Conservation (phyloP, 768 basidiomycete species). For the Paxillus rubicundulus region DNA sequence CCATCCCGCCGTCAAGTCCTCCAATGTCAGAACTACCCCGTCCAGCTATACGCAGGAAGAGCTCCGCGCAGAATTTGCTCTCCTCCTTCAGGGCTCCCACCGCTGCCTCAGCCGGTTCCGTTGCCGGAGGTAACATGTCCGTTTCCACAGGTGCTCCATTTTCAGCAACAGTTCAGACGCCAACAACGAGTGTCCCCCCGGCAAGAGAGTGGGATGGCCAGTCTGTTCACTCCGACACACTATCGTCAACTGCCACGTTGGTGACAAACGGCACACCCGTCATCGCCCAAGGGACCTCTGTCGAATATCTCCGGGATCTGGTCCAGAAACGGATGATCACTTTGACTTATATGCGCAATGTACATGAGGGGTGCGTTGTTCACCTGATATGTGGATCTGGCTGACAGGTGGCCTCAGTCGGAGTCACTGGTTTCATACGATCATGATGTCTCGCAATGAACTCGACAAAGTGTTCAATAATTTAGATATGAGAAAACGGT, state of each 20-base stretch:
- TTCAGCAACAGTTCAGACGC: conserved; percentile 33
- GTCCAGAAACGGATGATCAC: conserved; percentile 84
- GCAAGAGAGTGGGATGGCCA: conserved; percentile 73
- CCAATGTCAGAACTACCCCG: conserved; percentile 36
- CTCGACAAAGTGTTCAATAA: conserved; percentile 76
- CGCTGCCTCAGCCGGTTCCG: conserved; percentile 15
- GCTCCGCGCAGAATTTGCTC: conserved; percentile 80
- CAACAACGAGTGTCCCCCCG: conserved; percentile 38
- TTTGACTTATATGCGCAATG: conserved; percentile 78
- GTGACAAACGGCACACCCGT: conserved; percentile 33
- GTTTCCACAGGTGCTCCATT: conserved; percentile 39
- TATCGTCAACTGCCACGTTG: conserved; percentile 39
- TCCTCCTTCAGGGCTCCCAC: conserved; percentile 58
- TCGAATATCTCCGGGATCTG: conserved; percentile 76
- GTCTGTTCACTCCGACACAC: conserved; percentile 52
- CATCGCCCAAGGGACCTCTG: conserved; percentile 60
- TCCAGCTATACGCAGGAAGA: conserved; percentile 78
- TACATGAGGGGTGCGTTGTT: conserved; percentile 76
- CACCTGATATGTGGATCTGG: background rate
- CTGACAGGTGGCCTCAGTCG: conserved; percentile 43
- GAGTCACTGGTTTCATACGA: conserved; percentile 87
- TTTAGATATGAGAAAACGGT: conserved; percentile 77
- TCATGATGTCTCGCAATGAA: conserved; percentile 71
- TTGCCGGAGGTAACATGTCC: conserved; percentile 36
- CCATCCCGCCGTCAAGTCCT: conserved; percentile 20